Evolutionary conservation across 768 basidiomycete species (phyloP), one percentile per base, ranked within the genome.

Genomic region (Leccinellum albellum): DNA sequence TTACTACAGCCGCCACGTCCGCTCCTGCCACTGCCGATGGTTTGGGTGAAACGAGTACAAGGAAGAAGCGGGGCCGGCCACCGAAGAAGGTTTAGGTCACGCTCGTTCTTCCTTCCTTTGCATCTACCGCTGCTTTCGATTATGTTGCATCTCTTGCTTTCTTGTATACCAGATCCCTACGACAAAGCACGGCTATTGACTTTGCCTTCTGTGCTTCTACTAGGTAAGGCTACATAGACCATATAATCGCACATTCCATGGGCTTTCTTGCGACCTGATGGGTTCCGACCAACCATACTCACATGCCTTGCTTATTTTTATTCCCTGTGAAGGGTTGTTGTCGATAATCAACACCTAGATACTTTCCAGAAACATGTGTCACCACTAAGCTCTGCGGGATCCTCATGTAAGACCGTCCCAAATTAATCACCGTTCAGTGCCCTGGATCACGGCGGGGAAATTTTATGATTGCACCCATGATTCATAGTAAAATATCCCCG

Each of bases 51-150:
- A 62, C 83, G 58, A 75, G 74, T 65, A 64, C 72, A 55, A 84
- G 84, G 79, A 88, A 80, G 81, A 89, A 85, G 75, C 79, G 88
- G 60, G 87, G 88, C 53, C 80, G 88, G 65, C 89, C 88, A 65
- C 82, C 86, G 59, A 79, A 79, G 71, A 73, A 74, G 64, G 42
- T 61, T 33, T 73, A 65, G 40, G 53, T 56, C 59, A 40, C 31
- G n/a, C 31, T 15, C 50, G 50, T 40, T 47, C 52, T 54, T 56
- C 48, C 12, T 50, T 31, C 37, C 48, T 56, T 33, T 55, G 35
- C 57, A 44, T 63, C 57, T 57, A 60, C 58, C 56, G 15, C 28
- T 56, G 54, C 45, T 64, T 55, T 71, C 69, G 60, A 65, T 71
- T 53, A 50, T 64, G 56, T 54, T 57, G 66, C 65, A 61, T 62